Evolutionary conservation across 2,329 filamentous ascomycete genomes (phyloP), one percentile per base, ranked within the genome.

Genomic region (Colletotrichum destructivum): DNA sequence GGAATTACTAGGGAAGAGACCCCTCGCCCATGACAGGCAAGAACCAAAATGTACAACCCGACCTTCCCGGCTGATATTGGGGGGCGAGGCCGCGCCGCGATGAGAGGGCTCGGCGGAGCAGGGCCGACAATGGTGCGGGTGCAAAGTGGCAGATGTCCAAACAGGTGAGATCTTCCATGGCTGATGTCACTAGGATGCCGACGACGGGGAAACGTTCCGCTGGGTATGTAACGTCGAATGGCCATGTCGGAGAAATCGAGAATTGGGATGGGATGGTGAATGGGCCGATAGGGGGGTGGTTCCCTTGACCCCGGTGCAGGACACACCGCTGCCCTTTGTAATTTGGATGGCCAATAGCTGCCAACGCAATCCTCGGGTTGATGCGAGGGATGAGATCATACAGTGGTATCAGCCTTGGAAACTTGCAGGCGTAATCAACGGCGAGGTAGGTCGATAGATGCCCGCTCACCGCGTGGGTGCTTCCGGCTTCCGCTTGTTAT

Each of bases 171-270:
- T 42, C 42, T 47, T 54, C 52, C 40, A 63, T 51, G 63, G 35
- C 62, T 68, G 55, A 68, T 68, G 71, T 68, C 62, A 71, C 68
- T 21, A 35, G 31, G 51, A 71, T 52, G 21, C 47, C 57, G 47
- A 61, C 35, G 18, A 67, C 63, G 63, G 68, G 62, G 68, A 71
- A 63, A 56, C 62, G 51, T 67, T 71, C 67, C 62, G 68, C 67
- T 38, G 57, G 55, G 67, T 52, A 46, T 62, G 62, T 62, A 52
- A 51, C 47, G 57, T 62, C 38, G 57, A 64, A 52, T 61, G 51
- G 64, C 38, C 55, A 51, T 68, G 64, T 62, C 64, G 62, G 69
- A 54, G 52, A 57, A 57, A 44, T 31, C 31, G 31, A 31, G 31
- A 31, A 31, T 31, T 31, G 31, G 31, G 5, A 31, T 49, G 44